phyloP scores from a whole-genome alignment of 1,139 yeast species.

The Torulaspora pretoriensis region DNA sequence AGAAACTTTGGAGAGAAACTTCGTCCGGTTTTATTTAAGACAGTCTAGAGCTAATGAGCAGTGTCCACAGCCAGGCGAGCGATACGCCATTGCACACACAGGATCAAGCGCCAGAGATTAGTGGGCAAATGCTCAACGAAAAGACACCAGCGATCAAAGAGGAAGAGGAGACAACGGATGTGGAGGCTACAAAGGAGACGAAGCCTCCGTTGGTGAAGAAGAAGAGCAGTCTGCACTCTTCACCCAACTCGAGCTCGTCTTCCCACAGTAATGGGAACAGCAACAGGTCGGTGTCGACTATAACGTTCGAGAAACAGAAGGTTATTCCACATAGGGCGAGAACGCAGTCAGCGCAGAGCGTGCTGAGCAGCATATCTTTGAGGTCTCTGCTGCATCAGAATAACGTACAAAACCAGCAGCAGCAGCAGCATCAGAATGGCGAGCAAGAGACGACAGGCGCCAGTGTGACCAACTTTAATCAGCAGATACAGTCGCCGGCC shows the following conservation, averaged over 20 bases:
- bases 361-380: slow-evolving; percentile 57
- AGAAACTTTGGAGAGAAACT: slow-evolving; percentile 1
- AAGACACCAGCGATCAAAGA: slow-evolving; percentile 20
- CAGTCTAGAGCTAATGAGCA: slow-evolving; percentile 18
- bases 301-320: slow-evolving; percentile 48
- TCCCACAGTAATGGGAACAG: slow-evolving; percentile 18
- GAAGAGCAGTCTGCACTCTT: slow-evolving; percentile 11
- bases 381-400: slow-evolving; percentile 37
- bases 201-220: slow-evolving; percentile 2
- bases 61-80: slow-evolving; percentile 27
- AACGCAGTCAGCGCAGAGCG: slow-evolving; percentile 61
- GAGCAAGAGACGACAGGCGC: slow-evolving; percentile 8
- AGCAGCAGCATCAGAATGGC: slow-evolving; percentile 12
- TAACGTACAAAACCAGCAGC: slow-evolving; percentile 13
- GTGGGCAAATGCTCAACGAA: slow-evolving; percentile 4
- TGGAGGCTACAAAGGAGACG: slow-evolving; percentile 5
- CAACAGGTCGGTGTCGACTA: slow-evolving; percentile 21
- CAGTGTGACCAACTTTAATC: slow-evolving; percentile 22
- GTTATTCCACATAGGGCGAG: slow-evolving; percentile 49
- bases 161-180: slow-evolving; percentile 17
- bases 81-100: slow-evolving; percentile 13
- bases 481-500: slow-evolving; percentile 35
- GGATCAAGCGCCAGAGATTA: slow-evolving; percentile 5
- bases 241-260: slow-evolving; percentile 16
- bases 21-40: neutral